Conservation (phyloP, 345 rosid species). For the Moricandia arvensis region DNA sequence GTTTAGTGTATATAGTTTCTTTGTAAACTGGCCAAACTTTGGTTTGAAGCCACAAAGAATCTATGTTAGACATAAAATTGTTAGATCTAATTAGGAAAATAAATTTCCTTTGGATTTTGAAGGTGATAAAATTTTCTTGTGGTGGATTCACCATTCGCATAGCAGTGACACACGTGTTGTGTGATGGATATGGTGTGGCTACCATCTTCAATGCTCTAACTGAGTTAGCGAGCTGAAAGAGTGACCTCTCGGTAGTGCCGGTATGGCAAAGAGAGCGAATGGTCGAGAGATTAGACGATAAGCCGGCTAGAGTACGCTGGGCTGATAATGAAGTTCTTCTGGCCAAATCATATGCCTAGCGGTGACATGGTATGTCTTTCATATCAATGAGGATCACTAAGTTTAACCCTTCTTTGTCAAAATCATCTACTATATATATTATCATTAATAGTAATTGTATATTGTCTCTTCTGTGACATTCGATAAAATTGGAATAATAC, state of each 20-base stretch:
- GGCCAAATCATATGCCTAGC: neutral
- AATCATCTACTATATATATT: too few relatives aligned
- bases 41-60: too few relatives aligned
- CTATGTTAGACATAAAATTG: neutral
- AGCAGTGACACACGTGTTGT: conserved; percentile 44
- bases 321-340: neutral
- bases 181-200: conserved; percentile 50
- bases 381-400: too few relatives aligned
- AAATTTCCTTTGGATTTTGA: conserved; percentile 21
- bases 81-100: neutral
- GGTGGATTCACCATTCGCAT: conserved; percentile 30
- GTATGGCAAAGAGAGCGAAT: conserved; percentile 46
- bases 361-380: neutral
- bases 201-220: conserved; percentile 36
- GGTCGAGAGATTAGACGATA: neutral
- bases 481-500: too few relatives aligned
- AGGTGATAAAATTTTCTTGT: conserved; percentile 46
- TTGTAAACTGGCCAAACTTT: neutral
- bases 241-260: conserved; percentile 40
- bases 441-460: too few relatives aligned
- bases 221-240: conserved; percentile 37
- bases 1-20: too few relatives aligned
- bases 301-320: neutral
- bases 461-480: too few relatives aligned
- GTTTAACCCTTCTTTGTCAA: too few relatives aligned